phyloP scores from a whole-genome alignment of 2,329 filamentous ascomycete species.

The Aspergillus terreus region DNA sequence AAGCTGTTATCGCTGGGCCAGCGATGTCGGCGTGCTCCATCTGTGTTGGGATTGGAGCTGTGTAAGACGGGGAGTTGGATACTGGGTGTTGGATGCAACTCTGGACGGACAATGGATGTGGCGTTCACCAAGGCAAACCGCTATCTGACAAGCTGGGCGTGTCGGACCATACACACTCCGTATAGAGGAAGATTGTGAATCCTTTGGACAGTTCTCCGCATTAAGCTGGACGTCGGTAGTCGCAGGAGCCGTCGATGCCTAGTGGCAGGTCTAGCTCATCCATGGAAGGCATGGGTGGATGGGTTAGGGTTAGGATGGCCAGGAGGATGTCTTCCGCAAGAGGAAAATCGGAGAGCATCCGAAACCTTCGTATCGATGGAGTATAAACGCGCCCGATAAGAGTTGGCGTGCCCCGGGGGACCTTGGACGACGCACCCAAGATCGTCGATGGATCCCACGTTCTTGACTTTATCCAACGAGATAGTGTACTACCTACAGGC shows the following conservation, averaged over 20 bases:
- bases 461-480: not conserved
- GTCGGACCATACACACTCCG: no score
- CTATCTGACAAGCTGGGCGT: not conserved
- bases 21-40: no score
- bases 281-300: not conserved
- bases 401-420: constrained; percentile 7
- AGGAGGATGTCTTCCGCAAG: no score
- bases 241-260: not conserved
- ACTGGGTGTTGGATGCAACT: no score
- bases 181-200: not conserved
- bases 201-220: not conserved
- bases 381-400: not conserved
- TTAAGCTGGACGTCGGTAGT: not conserved
- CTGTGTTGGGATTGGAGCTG: no score
- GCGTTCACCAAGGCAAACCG: not conserved
- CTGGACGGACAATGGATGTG: no score
- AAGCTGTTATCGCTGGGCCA: no score
- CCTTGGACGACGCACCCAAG: constrained; percentile 11
- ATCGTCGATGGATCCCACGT: constrained; percentile 13
- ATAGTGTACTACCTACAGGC: not conserved
- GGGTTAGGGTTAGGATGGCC: no score
- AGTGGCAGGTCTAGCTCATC: not conserved
- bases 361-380: not conserved
- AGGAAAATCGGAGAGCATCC: not conserved
- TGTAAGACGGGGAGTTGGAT: no score